These are phyloP conservation scores for Linnemannia elongata DNA, from an alignment of 192 early-diverging fungal genomes.

Conservation along the genomic window DNA sequence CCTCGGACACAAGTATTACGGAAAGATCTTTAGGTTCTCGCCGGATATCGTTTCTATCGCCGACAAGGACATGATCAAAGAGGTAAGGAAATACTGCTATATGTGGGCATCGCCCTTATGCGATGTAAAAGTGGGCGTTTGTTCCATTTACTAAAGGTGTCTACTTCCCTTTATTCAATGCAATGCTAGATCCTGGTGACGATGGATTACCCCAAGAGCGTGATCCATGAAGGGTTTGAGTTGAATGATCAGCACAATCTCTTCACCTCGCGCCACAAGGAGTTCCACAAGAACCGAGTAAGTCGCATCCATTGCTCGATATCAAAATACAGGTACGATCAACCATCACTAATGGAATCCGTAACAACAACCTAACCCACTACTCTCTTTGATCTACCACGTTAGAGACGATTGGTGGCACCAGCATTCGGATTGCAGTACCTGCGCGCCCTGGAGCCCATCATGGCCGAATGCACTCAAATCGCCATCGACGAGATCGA, in stretches of 20 bases:
- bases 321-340: not conserved
- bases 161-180: not conserved
- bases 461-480: slow-evolving; percentile 46
- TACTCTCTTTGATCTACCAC: not conserved
- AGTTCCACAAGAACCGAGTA: slow-evolving; percentile 57
- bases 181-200: slow-evolving; percentile 24
- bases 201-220: slow-evolving; percentile 24
- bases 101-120: slow-evolving; percentile 14
- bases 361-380: not conserved
- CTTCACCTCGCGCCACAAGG: slow-evolving; percentile 52
- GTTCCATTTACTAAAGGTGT: not conserved
- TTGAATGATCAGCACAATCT: slow-evolving; percentile 27
- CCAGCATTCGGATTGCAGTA: slow-evolving; percentile 67
- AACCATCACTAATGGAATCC: not conserved
- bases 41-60: slow-evolving; percentile 52
- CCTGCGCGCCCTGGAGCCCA: slow-evolving; percentile 60
- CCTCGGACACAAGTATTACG: slow-evolving; percentile 52
- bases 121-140: too few relatives aligned
- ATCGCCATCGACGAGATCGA: slow-evolving; percentile 41
- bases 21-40: slow-evolving; percentile 54
- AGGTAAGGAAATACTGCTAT: slow-evolving; percentile 22
- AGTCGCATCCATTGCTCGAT: not conserved
- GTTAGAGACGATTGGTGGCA: slow-evolving; percentile 59
- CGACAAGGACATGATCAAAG: slow-evolving; percentile 58
- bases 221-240: slow-evolving; percentile 28